Evolutionary conservation across 805 yeast genomes (phyloP).

Genomic region (Cyberlindnera americana): DNA sequence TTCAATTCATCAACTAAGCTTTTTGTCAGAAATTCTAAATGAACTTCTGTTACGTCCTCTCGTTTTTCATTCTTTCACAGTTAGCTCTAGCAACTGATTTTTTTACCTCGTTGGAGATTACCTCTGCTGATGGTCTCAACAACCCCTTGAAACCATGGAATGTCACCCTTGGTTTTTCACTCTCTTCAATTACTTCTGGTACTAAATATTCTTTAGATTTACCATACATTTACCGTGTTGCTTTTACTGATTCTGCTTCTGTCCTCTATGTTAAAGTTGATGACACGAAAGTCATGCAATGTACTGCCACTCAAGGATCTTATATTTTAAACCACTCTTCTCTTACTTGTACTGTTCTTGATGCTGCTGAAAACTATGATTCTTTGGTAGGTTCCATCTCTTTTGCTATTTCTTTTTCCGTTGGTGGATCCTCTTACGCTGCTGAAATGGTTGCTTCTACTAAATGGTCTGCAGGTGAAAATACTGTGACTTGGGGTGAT

Average conservation of each 20-base stretch:
- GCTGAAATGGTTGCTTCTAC: conserved; percentile 33
- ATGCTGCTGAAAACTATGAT: conserved; percentile 16
- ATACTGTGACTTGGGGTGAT: conserved; percentile 26
- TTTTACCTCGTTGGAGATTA: conserved; percentile 9
- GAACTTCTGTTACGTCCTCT: conserved; percentile 7
- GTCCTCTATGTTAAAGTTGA: conserved; percentile 23
- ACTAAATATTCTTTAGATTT: conserved; percentile 25
- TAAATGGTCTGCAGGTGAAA: conserved; percentile 28
- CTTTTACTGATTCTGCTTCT: conserved; percentile 26
- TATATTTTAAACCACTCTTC: conserved; percentile 28
- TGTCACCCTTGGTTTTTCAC: conserved; percentile 28
- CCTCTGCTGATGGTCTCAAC: conserved; percentile 10
- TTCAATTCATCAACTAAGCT: no score
- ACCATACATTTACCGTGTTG: conserved; percentile 33
- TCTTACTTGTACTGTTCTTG: conserved; percentile 28
- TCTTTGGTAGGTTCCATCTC: conserved; percentile 29
- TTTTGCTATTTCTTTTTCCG: conserved; percentile 30
- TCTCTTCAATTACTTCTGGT: conserved; percentile 19
- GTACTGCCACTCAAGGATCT: conserved; percentile 35
- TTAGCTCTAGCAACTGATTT: conserved; percentile 5
- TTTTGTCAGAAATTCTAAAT: no score
- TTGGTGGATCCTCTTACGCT: conserved; percentile 32
- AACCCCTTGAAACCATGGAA: conserved; percentile 34
- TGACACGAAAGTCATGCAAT: conserved; percentile 29
- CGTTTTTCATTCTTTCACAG: conserved; percentile 6